A percentile compares a stretch with the other conserved stretches of the same genome.
These are phyloP conservation scores for Lichtheimia ornata DNA, from an alignment of 371 early-diverging fungal genomes.

Conservation along the genomic window DNA sequence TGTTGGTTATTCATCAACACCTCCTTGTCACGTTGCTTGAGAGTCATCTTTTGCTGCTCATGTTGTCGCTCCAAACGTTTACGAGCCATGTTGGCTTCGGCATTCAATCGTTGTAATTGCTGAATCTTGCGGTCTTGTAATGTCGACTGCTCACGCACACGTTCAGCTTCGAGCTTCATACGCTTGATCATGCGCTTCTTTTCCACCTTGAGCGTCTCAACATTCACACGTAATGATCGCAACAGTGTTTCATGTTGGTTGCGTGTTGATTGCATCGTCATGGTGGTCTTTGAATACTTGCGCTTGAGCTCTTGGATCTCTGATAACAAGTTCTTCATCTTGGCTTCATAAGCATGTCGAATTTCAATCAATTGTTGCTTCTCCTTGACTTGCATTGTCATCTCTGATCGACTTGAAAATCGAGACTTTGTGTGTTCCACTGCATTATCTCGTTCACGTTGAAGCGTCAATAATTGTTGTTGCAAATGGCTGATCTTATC, in stretches of 20 bases:
- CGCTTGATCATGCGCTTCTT: constrained; percentile 79
- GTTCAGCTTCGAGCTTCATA: constrained; percentile 72
- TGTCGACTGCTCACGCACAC: constrained; percentile 66
- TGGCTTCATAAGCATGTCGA: constrained; percentile 62
- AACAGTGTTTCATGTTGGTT: constrained; percentile 57
- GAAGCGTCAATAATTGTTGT: constrained; percentile 54
- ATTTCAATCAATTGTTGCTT: constrained; percentile 37
- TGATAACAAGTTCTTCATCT: constrained; percentile 66
- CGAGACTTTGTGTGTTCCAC: constrained; percentile 31
- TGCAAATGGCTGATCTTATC: constrained; percentile 64
- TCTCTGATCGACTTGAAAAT: constrained; percentile 20
- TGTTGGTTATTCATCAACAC: constrained; percentile 54
- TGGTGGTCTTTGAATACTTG: constrained; percentile 61
- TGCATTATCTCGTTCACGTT: constrained; percentile 72
- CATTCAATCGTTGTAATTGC: constrained; percentile 71
- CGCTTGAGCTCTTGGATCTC: constrained; percentile 67
- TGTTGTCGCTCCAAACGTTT: constrained; percentile 68
- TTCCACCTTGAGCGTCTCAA: constrained; percentile 72
- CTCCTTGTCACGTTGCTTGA: constrained; percentile 49
- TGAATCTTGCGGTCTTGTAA: constrained; percentile 75
- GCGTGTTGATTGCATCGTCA: constrained; percentile 55
- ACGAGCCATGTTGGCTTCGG: constrained; percentile 66
- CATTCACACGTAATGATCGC: constrained; percentile 51
- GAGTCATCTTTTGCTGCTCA: constrained; percentile 58
- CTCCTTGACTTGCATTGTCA: constrained; percentile 17